A percentile compares a stretch with the other conserved stretches of the same genome.
Evolutionary conservation across 2,329 filamentous ascomycete species (phyloP).

Genomic region (Claviceps paspali): DNA sequence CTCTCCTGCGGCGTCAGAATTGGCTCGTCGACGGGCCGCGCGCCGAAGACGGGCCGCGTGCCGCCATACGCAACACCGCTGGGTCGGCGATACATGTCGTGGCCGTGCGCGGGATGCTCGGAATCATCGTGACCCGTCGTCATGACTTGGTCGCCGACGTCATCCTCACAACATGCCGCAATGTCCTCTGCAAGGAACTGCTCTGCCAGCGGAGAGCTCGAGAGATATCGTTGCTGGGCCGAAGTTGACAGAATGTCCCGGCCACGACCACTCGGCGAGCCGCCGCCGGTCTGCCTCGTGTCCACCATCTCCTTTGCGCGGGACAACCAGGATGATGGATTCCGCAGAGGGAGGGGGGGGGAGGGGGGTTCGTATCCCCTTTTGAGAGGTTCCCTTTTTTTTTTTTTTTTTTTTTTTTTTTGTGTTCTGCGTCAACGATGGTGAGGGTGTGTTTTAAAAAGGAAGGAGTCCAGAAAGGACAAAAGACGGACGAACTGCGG

Average conservation of each 20-base stretch:
- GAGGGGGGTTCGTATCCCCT: too few species aligned
- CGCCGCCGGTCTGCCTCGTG: conserved; percentile 1
- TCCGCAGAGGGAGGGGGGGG: too few species aligned
- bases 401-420: not conserved
- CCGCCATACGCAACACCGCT: conserved; percentile 62
- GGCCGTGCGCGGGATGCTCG: conserved; percentile 23
- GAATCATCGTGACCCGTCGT: conserved; percentile 17
- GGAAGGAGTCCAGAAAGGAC: not conserved
- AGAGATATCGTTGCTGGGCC: conserved; percentile 24
- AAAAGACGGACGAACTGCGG: too few species aligned
- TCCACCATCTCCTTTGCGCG: conserved; percentile 5
- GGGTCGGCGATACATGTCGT: conserved; percentile 55
- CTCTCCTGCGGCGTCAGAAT: conserved; percentile 38
- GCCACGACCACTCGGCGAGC: conserved; percentile 4
- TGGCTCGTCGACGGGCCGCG: conserved; percentile 30
- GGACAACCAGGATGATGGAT: too few species aligned
- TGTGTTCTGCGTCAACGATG: too few species aligned
- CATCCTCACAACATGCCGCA: conserved; percentile 45
- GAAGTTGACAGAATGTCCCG: conserved; percentile 3
- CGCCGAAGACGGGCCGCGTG: conserved; percentile 53
- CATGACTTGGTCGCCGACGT: conserved; percentile 26
- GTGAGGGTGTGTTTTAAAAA: not conserved
- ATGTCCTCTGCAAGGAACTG: conserved; percentile 51
- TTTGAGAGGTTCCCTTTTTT: not conserved
- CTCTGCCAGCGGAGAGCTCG: conserved; percentile 50